phyloP scores from a whole-genome alignment of 2,329 filamentous ascomycete genomes.

The Falciphora oryzae region DNA sequence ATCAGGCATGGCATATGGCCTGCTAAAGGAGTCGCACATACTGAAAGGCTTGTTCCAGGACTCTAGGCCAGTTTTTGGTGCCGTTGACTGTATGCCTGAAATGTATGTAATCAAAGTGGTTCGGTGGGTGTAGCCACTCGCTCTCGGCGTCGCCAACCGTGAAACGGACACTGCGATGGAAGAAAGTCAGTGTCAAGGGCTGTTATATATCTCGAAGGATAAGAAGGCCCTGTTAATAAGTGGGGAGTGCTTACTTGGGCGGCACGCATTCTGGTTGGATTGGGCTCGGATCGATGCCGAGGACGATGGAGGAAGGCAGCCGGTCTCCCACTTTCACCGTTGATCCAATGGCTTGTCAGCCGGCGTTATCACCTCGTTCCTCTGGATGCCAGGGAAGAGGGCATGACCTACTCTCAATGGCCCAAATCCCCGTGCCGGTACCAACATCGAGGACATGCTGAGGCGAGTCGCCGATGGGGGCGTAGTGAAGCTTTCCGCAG shows the following conservation, averaged over 20 bases:
- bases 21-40: slow-evolving; percentile 19
- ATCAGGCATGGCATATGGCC: too few species aligned
- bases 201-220: too few species aligned
- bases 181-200: neutral
- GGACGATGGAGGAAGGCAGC: slow-evolving; percentile 33
- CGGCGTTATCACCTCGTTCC: too few species aligned
- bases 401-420: slow-evolving; percentile 39
- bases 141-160: slow-evolving; percentile 57
- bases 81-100: slow-evolving; percentile 33
- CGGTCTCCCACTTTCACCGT: slow-evolving; percentile 31
- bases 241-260: slow-evolving; percentile 35
- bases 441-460: slow-evolving; percentile 51
- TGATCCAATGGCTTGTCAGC: too few species aligned
- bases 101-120: slow-evolving; percentile 57
- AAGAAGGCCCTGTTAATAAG: neutral
- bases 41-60: slow-evolving; percentile 42
- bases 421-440: slow-evolving; percentile 55
- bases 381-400: neutral
- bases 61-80: slow-evolving; percentile 47
- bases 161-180: slow-evolving; percentile 38
- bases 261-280: slow-evolving; percentile 47
- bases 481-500: slow-evolving; percentile 44
- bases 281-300: slow-evolving; percentile 38
- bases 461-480: slow-evolving; percentile 40
- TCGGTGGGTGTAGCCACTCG: slow-evolving; percentile 35